These are phyloP conservation scores for Apiospora aurea DNA, from an alignment of 2,329 filamentous ascomycete species.

Conservation along the genomic window DNA sequence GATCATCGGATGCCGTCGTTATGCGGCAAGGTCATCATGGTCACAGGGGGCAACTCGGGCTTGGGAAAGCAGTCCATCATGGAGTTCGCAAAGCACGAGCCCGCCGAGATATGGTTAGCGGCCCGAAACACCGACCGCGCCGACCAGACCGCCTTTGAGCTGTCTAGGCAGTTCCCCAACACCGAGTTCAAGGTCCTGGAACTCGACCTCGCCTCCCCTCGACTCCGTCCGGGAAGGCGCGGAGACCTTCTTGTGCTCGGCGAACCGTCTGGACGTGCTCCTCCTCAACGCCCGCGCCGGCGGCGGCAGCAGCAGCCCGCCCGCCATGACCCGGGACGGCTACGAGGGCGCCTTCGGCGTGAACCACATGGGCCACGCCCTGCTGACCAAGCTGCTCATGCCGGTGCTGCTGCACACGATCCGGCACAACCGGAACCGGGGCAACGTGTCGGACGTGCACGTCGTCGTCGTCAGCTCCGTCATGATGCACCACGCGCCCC, in stretches of 20 bases:
- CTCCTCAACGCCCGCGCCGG: conserved; percentile 36
- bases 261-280: conserved; percentile 48
- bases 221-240: conserved; percentile 43
- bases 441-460: conserved; percentile 27
- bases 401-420: conserved; percentile 27
- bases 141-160: conserved; percentile 18
- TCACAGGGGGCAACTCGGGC: conserved; percentile 7
- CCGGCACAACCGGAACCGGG: background rate
- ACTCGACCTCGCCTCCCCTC: conserved; percentile 47
- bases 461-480: conserved; percentile 30
- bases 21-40: background rate
- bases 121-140: conserved; percentile 1
- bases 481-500: conserved; percentile 19
- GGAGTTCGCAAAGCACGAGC: conserved; percentile 20
- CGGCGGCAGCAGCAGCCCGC: conserved; percentile 49
- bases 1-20: background rate
- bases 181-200: conserved; percentile 33
- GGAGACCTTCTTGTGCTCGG: conserved; percentile 35
- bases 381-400: conserved; percentile 40
- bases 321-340: conserved; percentile 45
- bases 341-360: conserved; percentile 53
- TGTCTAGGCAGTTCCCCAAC: conserved; percentile 29
- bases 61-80: conserved; percentile 11
- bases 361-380: conserved; percentile 52
- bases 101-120: background rate